Base-by-base conservation (phyloP, 2,329 filamentous ascomycete species). In the Fusarium brachygibbosum region DNA sequence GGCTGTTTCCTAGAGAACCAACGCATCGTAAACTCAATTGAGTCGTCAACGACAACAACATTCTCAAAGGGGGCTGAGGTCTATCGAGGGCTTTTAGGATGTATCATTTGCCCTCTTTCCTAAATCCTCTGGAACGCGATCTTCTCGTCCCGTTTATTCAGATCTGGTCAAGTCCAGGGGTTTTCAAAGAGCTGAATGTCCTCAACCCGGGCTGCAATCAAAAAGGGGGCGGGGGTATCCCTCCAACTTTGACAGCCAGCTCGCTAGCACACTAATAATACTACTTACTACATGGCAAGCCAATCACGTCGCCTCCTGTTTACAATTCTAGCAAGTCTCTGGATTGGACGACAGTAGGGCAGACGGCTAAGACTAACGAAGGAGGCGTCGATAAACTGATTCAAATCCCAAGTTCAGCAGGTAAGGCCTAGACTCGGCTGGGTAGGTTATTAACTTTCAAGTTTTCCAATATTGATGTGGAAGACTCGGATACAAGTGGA, bases 151-250 rank as follows among this genome's bases (percentile, higher is more conserved):
- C 25, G 17, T 42, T n/a, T 6, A 25, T 19, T 41, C 28, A 29
- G 21, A 17, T 35, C 34, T 32, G 32, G 57, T 41, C 28, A 23
- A 35, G 34, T 41, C 58, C 60, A 63, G 60, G 60, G 62, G 62
- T 35, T 42, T 25, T 17, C 21, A 29, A 63, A 32, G 44, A 58
- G 35, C 37, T 45, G 42, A 56, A 44, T 48, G 21, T 45, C 17
- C 42, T 45, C 42, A 45, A 45, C 17, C n/a, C n/a, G 13, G 46
- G 42, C 25, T 48, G 41, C 46, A 52, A 53, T 60, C 34, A 42
- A 65, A 29, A 66, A 51, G 62, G 62, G 62, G 62, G 53, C 46
- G 62, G 61, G 62, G 53, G 53, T 53, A 48, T 56, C 53, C 38
- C 40, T 38, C 32, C 40, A 45, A 28, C 48, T 44, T 44, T 28